Evolutionary conservation across 2,329 filamentous ascomycete genomes (phyloP).

Genomic region (Rhytidhysteron rufulum): DNA sequence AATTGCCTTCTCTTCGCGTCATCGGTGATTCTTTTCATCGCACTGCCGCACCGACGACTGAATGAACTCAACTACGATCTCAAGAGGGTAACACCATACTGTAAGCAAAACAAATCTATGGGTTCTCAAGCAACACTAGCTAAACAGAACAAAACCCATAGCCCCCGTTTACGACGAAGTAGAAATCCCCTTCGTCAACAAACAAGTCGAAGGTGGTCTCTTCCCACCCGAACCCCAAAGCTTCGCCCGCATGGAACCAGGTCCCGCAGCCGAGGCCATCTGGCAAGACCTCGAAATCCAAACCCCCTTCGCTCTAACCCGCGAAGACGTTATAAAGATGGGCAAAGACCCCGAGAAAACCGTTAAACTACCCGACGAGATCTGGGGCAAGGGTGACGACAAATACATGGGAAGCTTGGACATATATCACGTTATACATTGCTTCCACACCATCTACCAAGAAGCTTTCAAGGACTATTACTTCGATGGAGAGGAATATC

Average conservation of each 20-base stretch:
- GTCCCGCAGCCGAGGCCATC: constrained; percentile 6
- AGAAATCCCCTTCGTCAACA: not conserved
- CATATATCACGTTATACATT: constrained; percentile 39
- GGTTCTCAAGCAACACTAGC: no score
- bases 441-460: constrained; percentile 33
- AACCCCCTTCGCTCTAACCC: constrained; percentile 15
- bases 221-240: not conserved
- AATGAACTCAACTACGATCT: no score
- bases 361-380: constrained; percentile 17
- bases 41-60: no score
- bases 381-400: constrained; percentile 26
- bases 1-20: no score
- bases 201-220: not conserved
- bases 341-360: constrained; percentile 26
- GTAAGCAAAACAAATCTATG: no score
- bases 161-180: not conserved
- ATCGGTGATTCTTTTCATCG: no score
- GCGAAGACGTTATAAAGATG: constrained; percentile 19
- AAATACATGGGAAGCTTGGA: constrained; percentile 34
- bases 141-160: no score
- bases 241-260: not conserved
- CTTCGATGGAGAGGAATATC: not conserved
- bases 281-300: constrained; percentile 29
- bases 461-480: constrained; percentile 12
- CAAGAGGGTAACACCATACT: no score